Base-by-base conservation (phyloP, 2,329 filamentous ascomycete species). In the Cytospora piceicola region DNA sequence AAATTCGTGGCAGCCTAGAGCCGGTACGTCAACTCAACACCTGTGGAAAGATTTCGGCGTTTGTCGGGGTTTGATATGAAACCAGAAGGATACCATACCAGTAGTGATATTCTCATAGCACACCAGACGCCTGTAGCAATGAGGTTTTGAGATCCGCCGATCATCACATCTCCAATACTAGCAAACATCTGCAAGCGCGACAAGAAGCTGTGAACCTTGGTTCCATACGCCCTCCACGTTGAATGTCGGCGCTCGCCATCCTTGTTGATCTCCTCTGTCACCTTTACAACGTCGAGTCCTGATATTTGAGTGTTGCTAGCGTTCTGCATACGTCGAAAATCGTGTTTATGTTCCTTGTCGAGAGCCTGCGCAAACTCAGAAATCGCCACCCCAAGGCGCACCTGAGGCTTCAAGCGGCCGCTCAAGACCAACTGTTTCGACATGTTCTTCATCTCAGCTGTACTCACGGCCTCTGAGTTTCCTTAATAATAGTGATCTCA, bases 201-300 rank as follows among this genome's bases (percentile, higher is more conserved):
- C 0, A 70, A 30, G n/a, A 70, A 64, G 14, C 51, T 17, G 2
- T 51, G 57, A 4, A 67, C 46, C 2, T 59, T 65, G 3, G 65
- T 70, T 1, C 53, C 68, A n/a, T 63, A 58, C 2, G 62, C 58
- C 29, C 29, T 29, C 59, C 65, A 65, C 6, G 52, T 20, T 36
- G 32, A 29, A 24, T 70, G 60, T 4, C 12, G 53, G 27, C 67
- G 59, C 1, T 57, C 36, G 8, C 67, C 67, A 65, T 67, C 62
- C 46, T 68, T 63, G 29, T 69, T 67, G 59, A 69, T 66, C 54
- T 70, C 67, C 51, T 70, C 68, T 3, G 68, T 68, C 5, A 68
- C 20, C 20, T 36, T 61, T 32, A 69, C 67, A 3, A 70, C 55
- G 9, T 70, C 65, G 12, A 8, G 20, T 5, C 29, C 36, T 17